Evolutionary conservation across 2,329 filamentous ascomycete species (phyloP), one percentile per base, ranked within the genome.

Genomic region (Trichoderma afroharzianum): DNA sequence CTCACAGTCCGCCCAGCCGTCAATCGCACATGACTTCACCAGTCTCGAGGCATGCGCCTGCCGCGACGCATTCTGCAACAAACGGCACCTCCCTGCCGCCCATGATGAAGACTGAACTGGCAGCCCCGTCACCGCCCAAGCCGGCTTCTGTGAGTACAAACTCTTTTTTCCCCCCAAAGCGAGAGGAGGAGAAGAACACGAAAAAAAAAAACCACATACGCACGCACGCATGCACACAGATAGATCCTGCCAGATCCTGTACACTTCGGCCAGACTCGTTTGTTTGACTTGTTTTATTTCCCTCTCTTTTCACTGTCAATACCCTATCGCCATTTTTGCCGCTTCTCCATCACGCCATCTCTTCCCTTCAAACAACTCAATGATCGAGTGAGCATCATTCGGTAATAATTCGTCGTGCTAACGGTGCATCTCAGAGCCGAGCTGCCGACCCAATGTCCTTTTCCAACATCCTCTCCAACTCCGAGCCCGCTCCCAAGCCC

Each of bases 391-490:
- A 66, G 57, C 47, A 57, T 57, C 18, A 58, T 6, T 50, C 43
- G 43, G 24, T 28, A 39, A 59, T 63, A 26, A 64, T 4, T 36
- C 11, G 12, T 28, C 11, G 9, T 62, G 32, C 50, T 59, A 30
- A 55, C 68, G 50, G 58, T 66, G 47, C 53, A 32, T n/a, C 14
- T 80, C 94, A 68, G 88, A 90, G 89, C 75, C 90, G 94, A 80
- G 87, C 91, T 53, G 91, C 92, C 72, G 93, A 97, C 79, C 92
- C 95, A 68, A 98, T 98, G 95, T 96, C 95, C 6, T 96, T 98
- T 78, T 96, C 94, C 75, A 98, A 95, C 79, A 97, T 98, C 72
- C 90, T 98, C 57, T 95, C 94, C 4, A 94, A 89, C 75, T 87
- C 92, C 70, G 91, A 94, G 70, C 90, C 92, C 68, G 86, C 88